These are phyloP conservation scores for Boletus calvinii DNA, from an alignment of 1,284 basidiomycete species.

Conservation along the genomic window DNA sequence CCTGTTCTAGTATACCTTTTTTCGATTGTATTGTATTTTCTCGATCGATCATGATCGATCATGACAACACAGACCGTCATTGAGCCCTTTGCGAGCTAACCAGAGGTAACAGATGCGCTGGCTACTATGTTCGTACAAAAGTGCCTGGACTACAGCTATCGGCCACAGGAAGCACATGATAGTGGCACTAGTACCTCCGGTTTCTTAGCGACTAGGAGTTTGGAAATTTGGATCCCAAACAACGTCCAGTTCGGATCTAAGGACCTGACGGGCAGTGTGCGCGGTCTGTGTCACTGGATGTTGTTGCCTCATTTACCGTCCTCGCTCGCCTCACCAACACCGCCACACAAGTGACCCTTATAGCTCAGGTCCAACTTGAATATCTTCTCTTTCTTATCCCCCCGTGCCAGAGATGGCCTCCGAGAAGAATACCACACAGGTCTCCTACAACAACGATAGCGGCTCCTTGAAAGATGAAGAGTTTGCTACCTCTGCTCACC, in stretches of 20 bases:
- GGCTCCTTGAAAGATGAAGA: constrained; percentile 27
- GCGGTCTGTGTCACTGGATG: neutral
- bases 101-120: too few species aligned
- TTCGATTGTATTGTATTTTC: neutral
- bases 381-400: neutral
- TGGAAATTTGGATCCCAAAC: too few species aligned
- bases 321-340: constrained; percentile 6
- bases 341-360: constrained; percentile 12
- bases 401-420: constrained; percentile 12
- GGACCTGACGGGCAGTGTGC: neutral
- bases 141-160: too few species aligned
- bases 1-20: neutral
- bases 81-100: too few species aligned
- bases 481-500: constrained; percentile 4
- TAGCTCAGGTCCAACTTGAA: neutral
- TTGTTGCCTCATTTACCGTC: neutral
- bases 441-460: constrained; percentile 4
- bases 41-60: neutral
- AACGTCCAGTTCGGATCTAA: too few species aligned
- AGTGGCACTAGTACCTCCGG: neutral
- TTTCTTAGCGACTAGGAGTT: too few species aligned
- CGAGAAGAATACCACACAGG: constrained; percentile 23
- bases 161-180: neutral
- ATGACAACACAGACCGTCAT: too few species aligned
- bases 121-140: too few species aligned